Base-by-base conservation (phyloP, 2,329 filamentous ascomycete genomes). In the Sarocladium brachiariae region DNA sequence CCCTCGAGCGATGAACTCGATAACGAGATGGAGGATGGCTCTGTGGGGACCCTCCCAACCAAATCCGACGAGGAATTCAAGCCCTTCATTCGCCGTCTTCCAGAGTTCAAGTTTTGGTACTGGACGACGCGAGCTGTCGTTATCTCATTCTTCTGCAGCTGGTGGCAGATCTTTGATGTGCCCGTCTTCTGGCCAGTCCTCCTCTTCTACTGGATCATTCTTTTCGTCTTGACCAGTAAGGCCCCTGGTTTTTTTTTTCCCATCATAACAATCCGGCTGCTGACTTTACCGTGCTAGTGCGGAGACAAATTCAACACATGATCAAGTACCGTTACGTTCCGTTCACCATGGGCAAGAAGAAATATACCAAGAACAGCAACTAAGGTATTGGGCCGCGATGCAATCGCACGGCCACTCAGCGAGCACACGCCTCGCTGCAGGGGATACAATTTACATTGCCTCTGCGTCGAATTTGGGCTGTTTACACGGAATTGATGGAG, bases 31-130 rank as follows among this genome's bases (percentile, higher is more conserved):
- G 93, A 99, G 71, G 92, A 96, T 61, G 93, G 93, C 54, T 80
- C 89, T 14, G 82, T 83, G 24, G 85, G 86, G 50, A 81, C 82
- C 23, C 82, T 99, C 38, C 93, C 93, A 21, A 97, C 90, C 52
- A 96, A 96, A 74, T 84, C 89, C 61, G 92, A 97, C 64, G 91
- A 99, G 64, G 93, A 99, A 74, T 99, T 99, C 77, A 84, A 90
- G 56, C 93, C 93, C 3, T 99, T 99, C 65, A 96, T 99, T 66
- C 83, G 93, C 63, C 82, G 93, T 54, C 82, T 99, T 21, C 93
- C 93, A 51, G 93, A 99, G 72, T 99, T 99, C 81, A 99, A 99
- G 80, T 99, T 99, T 77, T 99, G 93, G 93, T 89, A 96, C 74
- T 87, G 88, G 62, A 90, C 92, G 50, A 97, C 92, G 51, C 83